phyloP scores from a whole-genome alignment of 2,329 filamentous ascomycete species.

The Blumeriella jaapii region DNA sequence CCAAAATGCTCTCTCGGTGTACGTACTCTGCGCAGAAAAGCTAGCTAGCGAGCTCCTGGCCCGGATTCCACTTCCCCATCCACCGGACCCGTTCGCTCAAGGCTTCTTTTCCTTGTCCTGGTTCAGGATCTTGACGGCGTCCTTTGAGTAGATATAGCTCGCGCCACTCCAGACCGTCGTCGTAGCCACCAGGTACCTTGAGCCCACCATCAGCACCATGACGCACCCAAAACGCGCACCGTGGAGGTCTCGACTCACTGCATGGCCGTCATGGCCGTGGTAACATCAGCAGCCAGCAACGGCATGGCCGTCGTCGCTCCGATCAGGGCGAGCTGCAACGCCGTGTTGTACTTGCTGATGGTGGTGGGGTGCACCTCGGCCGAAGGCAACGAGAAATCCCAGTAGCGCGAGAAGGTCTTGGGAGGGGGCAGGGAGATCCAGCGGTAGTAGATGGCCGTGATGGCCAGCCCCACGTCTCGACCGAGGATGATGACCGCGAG shows the following conservation, averaged over 20 bases:
- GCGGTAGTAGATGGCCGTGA: slow-evolving; percentile 87
- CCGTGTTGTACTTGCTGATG: slow-evolving; percentile 88
- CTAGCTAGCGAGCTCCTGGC: too few species aligned
- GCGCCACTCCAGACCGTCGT: slow-evolving; percentile 92
- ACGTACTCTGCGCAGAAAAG: too few species aligned
- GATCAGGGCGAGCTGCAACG: slow-evolving; percentile 77
- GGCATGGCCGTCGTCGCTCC: slow-evolving; percentile 75
- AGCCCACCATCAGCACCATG: slow-evolving; percentile 20
- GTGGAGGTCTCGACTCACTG: slow-evolving; percentile 40
- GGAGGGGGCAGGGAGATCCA: slow-evolving; percentile 90
- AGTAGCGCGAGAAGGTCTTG: slow-evolving; percentile 86
- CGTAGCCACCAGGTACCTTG: slow-evolving; percentile 67
- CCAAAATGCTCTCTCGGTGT: too few species aligned
- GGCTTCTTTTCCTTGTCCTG: slow-evolving; percentile 18
- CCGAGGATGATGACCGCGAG: slow-evolving; percentile 84
- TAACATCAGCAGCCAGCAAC: slow-evolving; percentile 50
- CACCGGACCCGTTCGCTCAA: not conserved
- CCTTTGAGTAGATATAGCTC: slow-evolving; percentile 83
- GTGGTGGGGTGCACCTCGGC: slow-evolving; percentile 75
- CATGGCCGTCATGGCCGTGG: slow-evolving; percentile 43
- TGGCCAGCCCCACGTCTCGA: slow-evolving; percentile 69
- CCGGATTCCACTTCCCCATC: not conserved
- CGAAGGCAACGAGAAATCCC: slow-evolving; percentile 89
- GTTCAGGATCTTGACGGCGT: slow-evolving; percentile 76
- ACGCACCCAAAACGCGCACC: slow-evolving; percentile 17